Conservation (phyloP, 768 basidiomycete species). For the Phlebiopsis flavidoalba region DNA sequence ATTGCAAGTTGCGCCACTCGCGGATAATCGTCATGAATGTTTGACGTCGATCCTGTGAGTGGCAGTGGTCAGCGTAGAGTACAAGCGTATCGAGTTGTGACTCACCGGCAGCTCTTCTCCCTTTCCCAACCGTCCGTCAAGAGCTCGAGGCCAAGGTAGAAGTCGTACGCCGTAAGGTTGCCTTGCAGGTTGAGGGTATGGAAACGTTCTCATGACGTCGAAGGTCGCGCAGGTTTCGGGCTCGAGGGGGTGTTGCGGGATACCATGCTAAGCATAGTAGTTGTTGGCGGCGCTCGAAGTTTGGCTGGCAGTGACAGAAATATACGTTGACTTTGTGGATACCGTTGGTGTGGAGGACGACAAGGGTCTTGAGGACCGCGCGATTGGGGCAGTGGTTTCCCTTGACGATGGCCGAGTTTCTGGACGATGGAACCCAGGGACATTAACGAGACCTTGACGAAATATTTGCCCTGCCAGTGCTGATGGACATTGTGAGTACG, state of each 20-base stretch:
- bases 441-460: too few species aligned
- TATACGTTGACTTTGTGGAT: neutral
- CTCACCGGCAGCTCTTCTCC: neutral
- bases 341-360: neutral
- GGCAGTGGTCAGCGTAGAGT: neutral
- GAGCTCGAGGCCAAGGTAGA: neutral
- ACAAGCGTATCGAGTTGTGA: too few species aligned
- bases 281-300: neutral
- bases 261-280: neutral
- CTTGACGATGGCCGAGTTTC: too few species aligned
- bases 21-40: neutral
- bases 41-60: neutral
- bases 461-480: too few species aligned
- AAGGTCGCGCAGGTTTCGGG: neutral
- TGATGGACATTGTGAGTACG: too few species aligned
- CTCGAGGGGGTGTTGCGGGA: neutral
- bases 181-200: neutral
- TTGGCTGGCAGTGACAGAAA: neutral
- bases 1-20: slow-evolving; percentile 9
- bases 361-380: neutral
- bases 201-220: neutral
- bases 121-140: neutral
- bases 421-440: too few species aligned
- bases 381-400: too few species aligned
- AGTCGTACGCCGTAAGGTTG: neutral